Evolutionary conservation across 2,329 filamentous ascomycete species (phyloP), one percentile per base, ranked within the genome.

Genomic region (Rosellinia necatrix): DNA sequence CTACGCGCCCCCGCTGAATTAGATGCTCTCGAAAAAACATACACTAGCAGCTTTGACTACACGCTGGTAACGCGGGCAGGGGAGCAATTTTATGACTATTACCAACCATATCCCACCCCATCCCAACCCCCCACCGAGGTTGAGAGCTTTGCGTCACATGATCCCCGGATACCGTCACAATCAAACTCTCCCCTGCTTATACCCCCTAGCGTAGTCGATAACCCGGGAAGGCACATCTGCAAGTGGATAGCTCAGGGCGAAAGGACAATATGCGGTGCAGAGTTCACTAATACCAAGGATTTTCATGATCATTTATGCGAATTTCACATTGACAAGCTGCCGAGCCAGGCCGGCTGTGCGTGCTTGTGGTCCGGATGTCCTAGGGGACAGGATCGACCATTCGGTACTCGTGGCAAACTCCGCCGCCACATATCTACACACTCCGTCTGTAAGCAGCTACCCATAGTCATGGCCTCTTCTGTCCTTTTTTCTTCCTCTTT

Each of bases 361-460:
- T 72, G 70, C 47, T 51, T 62, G 17, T 72, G 70, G 70, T 53
- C 65, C n/a, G 66, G 62, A 2, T 72, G 70, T 35, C 21, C 58
- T 41, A 67, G 70, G 13, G 55, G 61, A 10, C 56, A 56, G n/a
- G 64, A 68, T 21, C 58, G 64, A 35, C 56, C 53, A 2, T 72
- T 72, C 30, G 61, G 64, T 32, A 70, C 68, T 1, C 63, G 68
- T 12, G 69, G 70, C 47, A 72, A 72, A 55, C 59, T 72, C n/a
- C 55, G 61, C 40, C 68, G 70, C 3, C 70, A 72, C 48, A 62
- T 71, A 19, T 55, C 64, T 5, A 69, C 62, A 62, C 75, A 74
- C 69, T 77, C 60, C 10, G 48, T 27, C 32, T 66, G 63, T 70
- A 60, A 55, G 59, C 66, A 9, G n/a, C n/a, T n/a, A n/a, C n/a